A percentile compares a stretch with the other conserved stretches of the same genome.
phyloP scores from a whole-genome alignment of 1,284 basidiomycete species.

The Tetrapyrgos nigripes region DNA sequence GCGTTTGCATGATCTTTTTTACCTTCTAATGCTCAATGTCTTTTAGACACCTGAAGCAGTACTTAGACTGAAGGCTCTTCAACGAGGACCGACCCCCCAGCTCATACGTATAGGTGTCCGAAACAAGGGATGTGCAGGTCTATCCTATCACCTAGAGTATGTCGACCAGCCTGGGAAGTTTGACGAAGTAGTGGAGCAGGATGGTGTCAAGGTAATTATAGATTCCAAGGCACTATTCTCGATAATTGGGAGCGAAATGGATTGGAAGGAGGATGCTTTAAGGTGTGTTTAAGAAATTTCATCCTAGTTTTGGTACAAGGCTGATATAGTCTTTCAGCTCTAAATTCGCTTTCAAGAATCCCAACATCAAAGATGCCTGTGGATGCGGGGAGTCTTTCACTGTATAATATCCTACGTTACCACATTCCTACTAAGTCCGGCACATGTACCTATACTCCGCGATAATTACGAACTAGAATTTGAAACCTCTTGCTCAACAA shows the following conservation, averaged over 20 bases:
- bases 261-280: constrained; percentile 93
- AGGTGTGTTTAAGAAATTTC: constrained; percentile 57
- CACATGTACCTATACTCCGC: neutral
- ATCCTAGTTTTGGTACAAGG: constrained; percentile 4
- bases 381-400: constrained; percentile 94
- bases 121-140: constrained; percentile 99
- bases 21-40: constrained; percentile 6
- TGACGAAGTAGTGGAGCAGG: constrained; percentile 97
- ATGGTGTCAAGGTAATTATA: constrained; percentile 92
- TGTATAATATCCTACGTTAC: constrained; percentile 44
- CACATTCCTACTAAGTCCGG: neutral
- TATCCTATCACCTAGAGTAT: constrained; percentile 98
- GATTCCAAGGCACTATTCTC: constrained; percentile 98
- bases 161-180: constrained; percentile 91
- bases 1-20: constrained; percentile 38
- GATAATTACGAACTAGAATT: too few species aligned
- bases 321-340: constrained; percentile 54
- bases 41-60: constrained; percentile 85
- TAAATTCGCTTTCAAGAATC: constrained; percentile 93
- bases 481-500: too few species aligned
- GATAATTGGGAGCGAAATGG: constrained; percentile 99
- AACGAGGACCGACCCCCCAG: constrained; percentile 85
- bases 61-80: constrained; percentile 70
- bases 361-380: constrained; percentile 90
- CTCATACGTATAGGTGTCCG: constrained; percentile 95